These are phyloP conservation scores for Oryza meridionalis DNA, from an alignment of 176 grass and related monocot genomes.

Conservation along the genomic window DNA sequence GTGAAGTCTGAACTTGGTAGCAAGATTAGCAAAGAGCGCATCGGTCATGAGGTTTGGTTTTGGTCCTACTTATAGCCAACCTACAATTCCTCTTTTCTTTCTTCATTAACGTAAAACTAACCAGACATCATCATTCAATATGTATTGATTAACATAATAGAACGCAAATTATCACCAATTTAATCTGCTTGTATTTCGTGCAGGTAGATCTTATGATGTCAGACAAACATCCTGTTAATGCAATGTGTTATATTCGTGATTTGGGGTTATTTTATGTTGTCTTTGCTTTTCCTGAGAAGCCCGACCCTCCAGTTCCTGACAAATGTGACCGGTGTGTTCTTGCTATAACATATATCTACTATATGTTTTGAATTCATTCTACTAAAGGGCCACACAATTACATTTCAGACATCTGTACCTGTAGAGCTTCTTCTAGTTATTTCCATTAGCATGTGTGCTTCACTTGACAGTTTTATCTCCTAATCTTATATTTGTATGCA, in stretches of 20 bases:
- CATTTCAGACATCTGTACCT: constrained; percentile 12
- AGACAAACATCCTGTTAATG: constrained; percentile 76
- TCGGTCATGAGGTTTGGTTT: constrained; percentile 87
- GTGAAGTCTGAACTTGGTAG: constrained; percentile 77
- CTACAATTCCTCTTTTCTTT: not conserved
- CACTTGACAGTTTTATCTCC: constrained; percentile 13
- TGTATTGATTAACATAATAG: constrained; percentile 11
- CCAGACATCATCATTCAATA: not conserved
- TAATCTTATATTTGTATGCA: constrained; percentile 39
- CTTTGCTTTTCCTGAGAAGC: constrained; percentile 76
- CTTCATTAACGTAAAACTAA: constrained; percentile 10
- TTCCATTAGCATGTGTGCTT: constrained; percentile 11
- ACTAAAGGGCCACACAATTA: not conserved
- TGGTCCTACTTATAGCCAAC: not conserved
- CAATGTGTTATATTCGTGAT: constrained; percentile 67
- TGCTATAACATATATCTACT: constrained; percentile 24
- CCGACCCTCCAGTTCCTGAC: constrained; percentile 51
- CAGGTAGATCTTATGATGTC: constrained; percentile 97
- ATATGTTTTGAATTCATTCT: not conserved
- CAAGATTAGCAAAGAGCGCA: constrained; percentile 94
- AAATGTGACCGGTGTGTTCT: constrained; percentile 69
- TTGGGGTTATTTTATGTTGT: constrained; percentile 85
- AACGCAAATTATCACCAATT: constrained; percentile 24
- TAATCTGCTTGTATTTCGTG: constrained; percentile 45
- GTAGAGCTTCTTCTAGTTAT: constrained; percentile 13